A percentile compares a stretch with the other conserved stretches of the same genome.
Evolutionary conservation across 495 filamentous ascomycete genomes (phyloP).

Genomic region (Tetracladium setigerum): DNA sequence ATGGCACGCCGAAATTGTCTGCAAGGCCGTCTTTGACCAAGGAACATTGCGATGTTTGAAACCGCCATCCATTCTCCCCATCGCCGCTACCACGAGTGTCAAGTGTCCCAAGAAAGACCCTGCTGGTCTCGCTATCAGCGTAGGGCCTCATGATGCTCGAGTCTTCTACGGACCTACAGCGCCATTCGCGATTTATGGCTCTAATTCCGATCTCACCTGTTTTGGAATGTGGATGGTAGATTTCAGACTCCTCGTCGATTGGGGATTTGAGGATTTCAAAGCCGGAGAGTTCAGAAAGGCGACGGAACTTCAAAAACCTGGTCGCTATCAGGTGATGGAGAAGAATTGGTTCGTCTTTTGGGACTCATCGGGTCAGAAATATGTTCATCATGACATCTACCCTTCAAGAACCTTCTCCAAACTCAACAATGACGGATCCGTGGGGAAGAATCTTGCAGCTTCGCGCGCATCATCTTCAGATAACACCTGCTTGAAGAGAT

Average conservation of each 20-base stretch:
- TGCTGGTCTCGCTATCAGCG: conserved; percentile 25
- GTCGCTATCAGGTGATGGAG: conserved; percentile 31
- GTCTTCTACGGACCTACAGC: conserved; percentile 42
- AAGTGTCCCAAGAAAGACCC: conserved; percentile 33
- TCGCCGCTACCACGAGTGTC: conserved; percentile 30
- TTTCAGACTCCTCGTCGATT: conserved; percentile 37
- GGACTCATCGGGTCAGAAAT: conserved; percentile 33
- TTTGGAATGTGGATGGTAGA: conserved; percentile 46
- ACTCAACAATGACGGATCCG: conserved; percentile 31
- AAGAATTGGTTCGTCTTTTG: conserved; percentile 55
- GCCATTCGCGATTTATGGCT: conserved; percentile 40
- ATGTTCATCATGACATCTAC: conserved; percentile 41
- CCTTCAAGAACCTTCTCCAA: conserved; percentile 38
- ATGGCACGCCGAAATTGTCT: conserved; percentile 35
- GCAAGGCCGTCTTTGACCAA: conserved; percentile 34
- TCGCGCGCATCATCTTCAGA: conserved; percentile 21
- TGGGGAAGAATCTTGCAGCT: conserved; percentile 31
- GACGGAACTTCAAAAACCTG: conserved; percentile 40
- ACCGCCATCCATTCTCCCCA: conserved; percentile 29
- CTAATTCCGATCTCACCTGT: conserved; percentile 40
- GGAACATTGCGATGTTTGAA: conserved; percentile 31
- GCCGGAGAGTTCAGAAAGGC: conserved; percentile 26
- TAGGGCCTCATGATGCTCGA: conserved; percentile 44
- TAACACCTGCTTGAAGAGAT: conserved; percentile 31
- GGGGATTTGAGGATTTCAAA: conserved; percentile 20